phyloP scores from a whole-genome alignment of 2,329 filamentous ascomycete genomes.

The Colletotrichum navitas region DNA sequence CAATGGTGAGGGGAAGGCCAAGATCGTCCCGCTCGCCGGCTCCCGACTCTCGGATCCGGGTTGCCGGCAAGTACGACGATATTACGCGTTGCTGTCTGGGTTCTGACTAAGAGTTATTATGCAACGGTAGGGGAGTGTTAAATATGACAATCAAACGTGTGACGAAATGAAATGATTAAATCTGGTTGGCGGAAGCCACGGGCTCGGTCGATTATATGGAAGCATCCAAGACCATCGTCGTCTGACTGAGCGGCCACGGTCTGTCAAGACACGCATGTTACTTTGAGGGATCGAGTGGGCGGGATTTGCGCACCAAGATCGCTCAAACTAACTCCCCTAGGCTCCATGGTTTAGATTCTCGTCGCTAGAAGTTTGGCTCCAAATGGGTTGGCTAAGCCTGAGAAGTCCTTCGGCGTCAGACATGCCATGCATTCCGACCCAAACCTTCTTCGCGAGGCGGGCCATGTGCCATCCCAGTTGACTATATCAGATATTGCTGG shows the following conservation, averaged over 20 bases:
- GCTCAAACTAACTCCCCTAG: neutral
- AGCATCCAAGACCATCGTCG: neutral
- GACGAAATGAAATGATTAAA: neutral
- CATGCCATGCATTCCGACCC: neutral
- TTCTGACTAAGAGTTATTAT: neutral
- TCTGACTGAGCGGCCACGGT: too few species aligned
- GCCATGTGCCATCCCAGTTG: neutral
- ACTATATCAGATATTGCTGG: neutral
- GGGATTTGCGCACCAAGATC: neutral
- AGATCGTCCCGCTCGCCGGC: neutral
- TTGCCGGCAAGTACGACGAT: conserved; percentile 2
- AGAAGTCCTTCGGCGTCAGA: neutral
- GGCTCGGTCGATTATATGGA: too few species aligned
- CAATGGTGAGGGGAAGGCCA: neutral
- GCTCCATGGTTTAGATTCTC: neutral
- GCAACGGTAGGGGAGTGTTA: neutral
- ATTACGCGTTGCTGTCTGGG: conserved; percentile 1
- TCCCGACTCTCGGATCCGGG: neutral
- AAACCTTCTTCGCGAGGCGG: neutral
- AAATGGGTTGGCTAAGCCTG: neutral
- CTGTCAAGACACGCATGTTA: neutral
- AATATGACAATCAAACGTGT: neutral
- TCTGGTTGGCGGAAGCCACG: neutral
- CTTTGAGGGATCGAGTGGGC: neutral
- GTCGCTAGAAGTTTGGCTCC: neutral